A percentile compares a stretch with the other conserved stretches of the same genome.
phyloP scores from a whole-genome alignment of 2,329 filamentous ascomycete species.

The Didymella glomerata region DNA sequence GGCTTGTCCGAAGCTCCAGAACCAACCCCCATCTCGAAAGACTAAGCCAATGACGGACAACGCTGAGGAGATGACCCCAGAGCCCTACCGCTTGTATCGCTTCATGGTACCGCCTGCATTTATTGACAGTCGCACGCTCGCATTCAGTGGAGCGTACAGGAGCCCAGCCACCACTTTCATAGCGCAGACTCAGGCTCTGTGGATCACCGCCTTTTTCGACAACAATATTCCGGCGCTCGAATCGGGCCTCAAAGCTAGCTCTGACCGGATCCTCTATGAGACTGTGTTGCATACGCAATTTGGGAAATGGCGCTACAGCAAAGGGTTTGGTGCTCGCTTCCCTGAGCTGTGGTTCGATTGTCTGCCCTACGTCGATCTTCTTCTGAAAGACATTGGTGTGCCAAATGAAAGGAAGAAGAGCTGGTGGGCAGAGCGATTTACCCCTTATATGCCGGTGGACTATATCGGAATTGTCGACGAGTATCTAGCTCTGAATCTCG shows the following conservation, averaged over 20 bases:
- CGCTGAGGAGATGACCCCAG: conserved; percentile 7
- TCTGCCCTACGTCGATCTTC: conserved; percentile 42
- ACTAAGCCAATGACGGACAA: conserved; percentile 22
- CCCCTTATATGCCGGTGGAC: conserved; percentile 36
- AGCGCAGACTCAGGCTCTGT: conserved; percentile 52
- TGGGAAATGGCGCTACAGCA: conserved; percentile 42
- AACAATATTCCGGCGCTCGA: conserved; percentile 51
- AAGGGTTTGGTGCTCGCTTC: conserved; percentile 40
- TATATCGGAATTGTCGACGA: conserved; percentile 39
- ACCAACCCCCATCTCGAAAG: conserved; percentile 56
- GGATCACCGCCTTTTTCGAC: conserved; percentile 69
- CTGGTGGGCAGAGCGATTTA: conserved; percentile 36
- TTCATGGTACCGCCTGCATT: conserved; percentile 54
- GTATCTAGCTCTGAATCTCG: conserved; percentile 24
- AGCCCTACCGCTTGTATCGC: conserved; percentile 56
- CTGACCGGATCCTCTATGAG: conserved; percentile 34
- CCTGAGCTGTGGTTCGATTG: conserved; percentile 45
- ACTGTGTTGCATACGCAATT: conserved; percentile 44
- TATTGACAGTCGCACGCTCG: conserved; percentile 47
- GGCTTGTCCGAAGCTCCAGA: conserved; percentile 61
- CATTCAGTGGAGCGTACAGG: conserved; percentile 53
- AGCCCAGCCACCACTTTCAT: conserved; percentile 50
- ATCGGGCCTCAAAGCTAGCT: not conserved
- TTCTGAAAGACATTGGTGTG: conserved; percentile 40
- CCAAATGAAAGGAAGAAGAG: conserved; percentile 32